A percentile compares a stretch with the other conserved stretches of the same genome.
Evolutionary conservation across 805 yeast genomes (phyloP).

Genomic region (Candida montana): DNA sequence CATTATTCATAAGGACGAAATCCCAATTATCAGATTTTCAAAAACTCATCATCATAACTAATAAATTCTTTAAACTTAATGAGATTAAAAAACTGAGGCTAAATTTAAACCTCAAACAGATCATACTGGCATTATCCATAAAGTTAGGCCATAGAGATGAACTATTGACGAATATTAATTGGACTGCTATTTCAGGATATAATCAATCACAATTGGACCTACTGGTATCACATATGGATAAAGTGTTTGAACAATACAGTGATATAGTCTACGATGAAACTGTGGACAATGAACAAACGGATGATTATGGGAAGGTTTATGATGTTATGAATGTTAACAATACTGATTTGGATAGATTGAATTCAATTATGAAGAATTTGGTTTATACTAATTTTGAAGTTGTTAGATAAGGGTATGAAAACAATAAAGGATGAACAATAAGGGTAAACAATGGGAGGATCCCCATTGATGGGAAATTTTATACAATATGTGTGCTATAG

Average conservation of each 20-base stretch:
- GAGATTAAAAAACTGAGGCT: background rate
- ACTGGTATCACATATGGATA: slow-evolving; percentile 1
- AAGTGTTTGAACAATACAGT: slow-evolving; percentile 5
- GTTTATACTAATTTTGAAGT: slow-evolving; percentile 20
- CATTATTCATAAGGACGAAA: background rate
- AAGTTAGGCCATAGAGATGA: slow-evolving; percentile 4
- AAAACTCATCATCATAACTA: slow-evolving; percentile 1
- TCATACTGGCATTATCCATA: slow-evolving; percentile 7
- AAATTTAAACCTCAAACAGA: slow-evolving; percentile 13
- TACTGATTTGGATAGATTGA: slow-evolving; percentile 15
- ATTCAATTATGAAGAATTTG: slow-evolving; percentile 18
- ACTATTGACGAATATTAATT: background rate
- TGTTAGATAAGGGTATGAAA: slow-evolving; percentile 1
- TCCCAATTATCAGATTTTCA: slow-evolving; percentile 2
- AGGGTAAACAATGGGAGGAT: too few species aligned
- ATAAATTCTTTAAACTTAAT: slow-evolving; percentile 3
- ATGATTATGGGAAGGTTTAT: too few species aligned
- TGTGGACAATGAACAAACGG: too few species aligned
- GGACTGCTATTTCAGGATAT: slow-evolving; percentile 15
- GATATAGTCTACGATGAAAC: background rate
- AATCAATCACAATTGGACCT: background rate
- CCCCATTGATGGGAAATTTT: too few species aligned
- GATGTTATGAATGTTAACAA: slow-evolving; percentile 6
- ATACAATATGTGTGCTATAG: too few species aligned
- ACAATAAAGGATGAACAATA: background rate